Base-by-base conservation (phyloP, 768 basidiomycete species). In the Auricularia cornea region DNA sequence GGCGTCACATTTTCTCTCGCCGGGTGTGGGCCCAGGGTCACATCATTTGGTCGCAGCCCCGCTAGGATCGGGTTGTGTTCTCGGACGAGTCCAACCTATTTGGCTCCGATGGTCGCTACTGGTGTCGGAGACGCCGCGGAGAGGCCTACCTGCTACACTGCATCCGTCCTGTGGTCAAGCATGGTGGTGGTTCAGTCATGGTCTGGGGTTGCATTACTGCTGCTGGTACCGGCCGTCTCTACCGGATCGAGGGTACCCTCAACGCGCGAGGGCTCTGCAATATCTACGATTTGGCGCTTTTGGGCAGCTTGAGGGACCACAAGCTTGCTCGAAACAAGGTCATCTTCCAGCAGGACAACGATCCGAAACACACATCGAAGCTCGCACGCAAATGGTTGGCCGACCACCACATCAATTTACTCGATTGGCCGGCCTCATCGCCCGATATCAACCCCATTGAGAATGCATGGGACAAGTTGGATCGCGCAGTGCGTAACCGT, bases 371-470 rank as follows among this genome's bases (percentile, higher is more conserved):
- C 68, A 77, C 66, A 3, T 66, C 70, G 18, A 68, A 68, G 52
- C 20, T 72, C 12, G 70, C 68, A 3, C 29, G 63, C 16, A 60
- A 44, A 3, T 79, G 75, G 74, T 73, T 79, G 56, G 10, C 41
- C 14, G 60, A 72, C 14, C 64, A 78, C 29, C 33, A 72, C 31
- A 40, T 77, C 28, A 32, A 69, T 54, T 44, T 69, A 11, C 61
- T 79, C 8, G n/a, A 31, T 1, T 79, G 76, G 76, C 72, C 72
- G 8, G 63, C 76, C 3, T 66, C 63, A 33, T 72, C 70, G 35
- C 75, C 75, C 1, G 75, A 78, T 67, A 69, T 77, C 20, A 76
- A 74, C 68, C 73, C 72, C 31, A 71, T 74, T 12, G 71, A 77
- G 65, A 63, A 74, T 67, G 65, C 74, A 5, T 77, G 74, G 76